Percentiles rank a stretch among this genome's conserved stretches.
Conservation (phyloP, 2,329 filamentous ascomycete genomes). For the Pseudogymnoascus sp. region DNA sequence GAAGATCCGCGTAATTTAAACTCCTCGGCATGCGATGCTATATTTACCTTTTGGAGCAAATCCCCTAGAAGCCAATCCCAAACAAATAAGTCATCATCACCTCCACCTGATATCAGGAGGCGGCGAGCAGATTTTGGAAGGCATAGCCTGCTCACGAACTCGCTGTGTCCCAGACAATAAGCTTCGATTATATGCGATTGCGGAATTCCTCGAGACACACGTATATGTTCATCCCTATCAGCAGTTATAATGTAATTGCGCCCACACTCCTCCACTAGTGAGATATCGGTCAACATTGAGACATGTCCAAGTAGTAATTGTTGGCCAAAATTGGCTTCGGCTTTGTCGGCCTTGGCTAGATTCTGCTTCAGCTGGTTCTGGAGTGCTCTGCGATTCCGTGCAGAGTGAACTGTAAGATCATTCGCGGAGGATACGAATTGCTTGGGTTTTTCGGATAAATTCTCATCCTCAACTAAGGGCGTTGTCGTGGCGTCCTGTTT, state of each 20-base stretch:
- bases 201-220: conserved; percentile 70
- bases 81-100: conserved; percentile 67
- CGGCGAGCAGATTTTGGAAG: conserved; percentile 48
- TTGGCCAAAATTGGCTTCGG: conserved; percentile 55
- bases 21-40: conserved; percentile 38
- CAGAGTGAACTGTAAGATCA: conserved; percentile 54
- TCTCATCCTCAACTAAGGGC: not conserved
- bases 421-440: conserved; percentile 45
- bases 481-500: conserved; percentile 13
- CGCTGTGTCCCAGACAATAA: conserved; percentile 80
- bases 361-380: conserved; percentile 47
- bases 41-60: conserved; percentile 45
- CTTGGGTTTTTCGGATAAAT: conserved; percentile 15
- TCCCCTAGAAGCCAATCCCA: conserved; percentile 63
- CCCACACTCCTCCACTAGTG: conserved; percentile 44
- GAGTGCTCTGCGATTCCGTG: conserved; percentile 52
- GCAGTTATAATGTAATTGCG: conserved; percentile 56
- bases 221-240: conserved; percentile 76
- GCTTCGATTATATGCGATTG: conserved; percentile 83
- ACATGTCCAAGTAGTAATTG: conserved; percentile 84
- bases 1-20: conserved; percentile 23
- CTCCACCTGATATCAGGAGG: conserved; percentile 77
- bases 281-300: conserved; percentile 79
- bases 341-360: conserved; percentile 24
- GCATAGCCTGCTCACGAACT: conserved; percentile 74